Base-by-base conservation (phyloP, 164 flowering plant species). In the Dillenia turbinata region DNA sequence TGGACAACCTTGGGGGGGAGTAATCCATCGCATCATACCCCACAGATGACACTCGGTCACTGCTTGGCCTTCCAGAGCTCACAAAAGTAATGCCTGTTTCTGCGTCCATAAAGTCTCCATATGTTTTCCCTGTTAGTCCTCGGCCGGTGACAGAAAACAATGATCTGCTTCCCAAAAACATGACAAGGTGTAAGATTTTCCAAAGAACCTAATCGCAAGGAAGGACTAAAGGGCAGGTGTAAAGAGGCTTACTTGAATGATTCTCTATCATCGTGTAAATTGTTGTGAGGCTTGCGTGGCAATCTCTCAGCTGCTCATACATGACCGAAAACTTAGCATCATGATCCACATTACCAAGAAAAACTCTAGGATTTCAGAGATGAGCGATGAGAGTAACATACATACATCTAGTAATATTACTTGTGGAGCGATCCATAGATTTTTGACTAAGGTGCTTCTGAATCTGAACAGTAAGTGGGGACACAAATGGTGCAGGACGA, bases 1-100 rank as follows among this genome's bases (percentile, higher is more conserved):
- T 65, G 60, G 77, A 77, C 22, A 70, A 0, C 55, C 85, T 67
- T 17, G 87, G 64, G 19, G 66, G 73, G 9, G 67, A 72, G 13
- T 57, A 16, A 3, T 83, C 86, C 52, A 71, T 2, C 43, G 47
- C 61, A 24, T 88, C 95, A 53, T 60, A 73, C 17, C 61, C 47
- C 6, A 79, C 65, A 44, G 94, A 73, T 50, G 62, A 68, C 61
- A 55, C 44, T 13, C 72, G 76, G 14, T 88, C 97, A 0, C 49
- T 63, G 76, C 96, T 88, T 47, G 88, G 84, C 71, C 87, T 78
- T 10, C 76, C 85, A 10, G 81, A 74, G 75, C 90, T 85, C 22
- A 83, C 77, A 61, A 80, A 85, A 14, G 90, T 85, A 70, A 83
- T 78, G 46, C 86, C 90, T 2, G 77, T 67, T 0, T 89, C 92